Conservation (phyloP, 495 filamentous ascomycete species). For the Corynascus novoguineensis region DNA sequence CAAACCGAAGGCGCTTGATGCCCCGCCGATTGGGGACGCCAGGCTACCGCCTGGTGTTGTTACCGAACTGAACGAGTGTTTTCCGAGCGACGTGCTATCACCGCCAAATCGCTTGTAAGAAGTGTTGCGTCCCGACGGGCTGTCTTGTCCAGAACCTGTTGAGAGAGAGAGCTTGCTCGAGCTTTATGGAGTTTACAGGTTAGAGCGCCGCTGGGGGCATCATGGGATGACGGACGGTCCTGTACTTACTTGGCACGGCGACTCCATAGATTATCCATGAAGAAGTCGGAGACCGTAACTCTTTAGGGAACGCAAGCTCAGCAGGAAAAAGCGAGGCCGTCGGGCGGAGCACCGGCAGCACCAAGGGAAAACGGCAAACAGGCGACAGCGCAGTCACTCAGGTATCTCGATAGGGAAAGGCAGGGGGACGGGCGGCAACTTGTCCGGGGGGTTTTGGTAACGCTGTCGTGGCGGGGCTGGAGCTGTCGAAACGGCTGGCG, state of each 20-base stretch:
- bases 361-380: neutral
- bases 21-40: conserved; percentile 80
- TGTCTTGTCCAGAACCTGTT: conserved; percentile 57
- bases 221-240: neutral
- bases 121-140: conserved; percentile 60
- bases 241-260: conserved; percentile 87
- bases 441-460: neutral
- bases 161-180: conserved; percentile 86
- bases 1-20: conserved; percentile 87
- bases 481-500: neutral
- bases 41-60: conserved; percentile 66
- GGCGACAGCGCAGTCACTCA: neutral
- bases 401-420: conserved; percentile 5
- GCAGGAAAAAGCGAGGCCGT: conserved; percentile 12
- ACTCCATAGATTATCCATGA: conserved; percentile 66
- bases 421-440: neutral
- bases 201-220: conserved; percentile 12
- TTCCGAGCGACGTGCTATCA: conserved; percentile 69
- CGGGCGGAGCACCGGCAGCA: conserved; percentile 15
- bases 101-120: conserved; percentile 69
- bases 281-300: conserved; percentile 31
- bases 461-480: neutral
- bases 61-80: conserved; percentile 82
- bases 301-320: conserved; percentile 17
- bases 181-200: conserved; percentile 40